A percentile compares a stretch with the other conserved stretches of the same genome.
These are phyloP conservation scores for Avena atlantica DNA, from an alignment of 176 grass and related monocot genomes.

Conservation along the genomic window DNA sequence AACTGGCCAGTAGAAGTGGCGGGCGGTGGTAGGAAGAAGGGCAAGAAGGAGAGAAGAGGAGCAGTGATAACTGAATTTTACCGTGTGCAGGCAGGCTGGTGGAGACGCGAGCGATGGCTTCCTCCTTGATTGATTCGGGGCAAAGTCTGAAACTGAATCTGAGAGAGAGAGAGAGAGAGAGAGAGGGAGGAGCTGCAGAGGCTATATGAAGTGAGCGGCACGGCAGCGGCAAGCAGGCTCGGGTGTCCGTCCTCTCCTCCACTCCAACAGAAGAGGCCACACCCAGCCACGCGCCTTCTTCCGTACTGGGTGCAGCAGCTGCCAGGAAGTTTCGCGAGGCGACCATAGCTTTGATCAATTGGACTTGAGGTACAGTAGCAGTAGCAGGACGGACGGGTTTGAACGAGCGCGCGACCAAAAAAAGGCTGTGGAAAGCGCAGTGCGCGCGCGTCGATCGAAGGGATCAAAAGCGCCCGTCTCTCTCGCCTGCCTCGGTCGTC, in stretches of 20 bases:
- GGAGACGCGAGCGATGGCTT: no score
- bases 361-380: background rate
- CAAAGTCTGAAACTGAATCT: background rate
- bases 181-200: background rate
- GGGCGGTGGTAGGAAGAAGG: background rate
- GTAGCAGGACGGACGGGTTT: background rate
- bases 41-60: background rate
- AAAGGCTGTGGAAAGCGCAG: no score
- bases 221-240: background rate
- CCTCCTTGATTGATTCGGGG: no score
- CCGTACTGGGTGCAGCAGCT: no score
- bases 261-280: no score
- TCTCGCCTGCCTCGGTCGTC: background rate
- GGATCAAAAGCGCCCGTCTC: background rate
- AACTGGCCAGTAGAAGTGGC: background rate
- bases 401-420: background rate
- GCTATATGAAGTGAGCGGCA: background rate
- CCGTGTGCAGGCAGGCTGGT: no score
- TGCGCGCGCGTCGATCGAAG: background rate
- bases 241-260: background rate
- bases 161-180: background rate
- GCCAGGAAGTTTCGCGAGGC: no score
- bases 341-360: no score
- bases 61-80: background rate
- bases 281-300: no score